phyloP scores from a whole-genome alignment of 2,329 filamentous ascomycete genomes.

The Colletotrichum musicola region DNA sequence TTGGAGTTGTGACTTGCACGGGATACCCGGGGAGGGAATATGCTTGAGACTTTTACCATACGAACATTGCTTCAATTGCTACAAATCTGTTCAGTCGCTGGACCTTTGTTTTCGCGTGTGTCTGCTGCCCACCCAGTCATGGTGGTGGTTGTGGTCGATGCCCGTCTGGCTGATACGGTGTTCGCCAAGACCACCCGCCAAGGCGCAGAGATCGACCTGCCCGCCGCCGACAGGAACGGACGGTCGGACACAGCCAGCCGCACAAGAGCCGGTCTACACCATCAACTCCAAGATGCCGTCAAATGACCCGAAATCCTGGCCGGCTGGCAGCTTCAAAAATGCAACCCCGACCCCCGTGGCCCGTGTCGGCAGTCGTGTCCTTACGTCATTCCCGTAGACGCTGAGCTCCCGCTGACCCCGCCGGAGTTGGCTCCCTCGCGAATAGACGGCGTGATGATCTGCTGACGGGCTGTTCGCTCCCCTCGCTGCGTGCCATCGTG shows the following conservation, averaged over 20 bases:
- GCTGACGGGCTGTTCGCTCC: conserved; percentile 4
- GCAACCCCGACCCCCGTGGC: background rate
- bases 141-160: too few species aligned
- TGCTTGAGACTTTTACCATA: too few species aligned
- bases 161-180: too few species aligned
- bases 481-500: conserved; percentile 17
- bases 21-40: conserved; percentile 1
- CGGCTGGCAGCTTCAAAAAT: background rate
- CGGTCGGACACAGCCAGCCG: too few species aligned
- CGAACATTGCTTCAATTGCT: too few species aligned
- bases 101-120: too few species aligned
- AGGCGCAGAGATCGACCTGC: too few species aligned
- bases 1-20: conserved; percentile 2
- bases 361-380: background rate
- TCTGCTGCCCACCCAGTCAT: too few species aligned
- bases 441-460: background rate
- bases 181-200: too few species aligned
- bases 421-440: conserved; percentile 1
- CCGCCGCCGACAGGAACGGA: too few species aligned
- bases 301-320: background rate
- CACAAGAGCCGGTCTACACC: background rate
- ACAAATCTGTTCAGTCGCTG: too few species aligned
- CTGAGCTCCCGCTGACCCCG: conserved; percentile 3
- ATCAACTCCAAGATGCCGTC: background rate
- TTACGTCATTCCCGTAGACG: conserved; percentile 26